These are phyloP conservation scores for Aspergillus sp. DNA, from an alignment of 2,329 filamentous ascomycete species.

Conservation along the genomic window DNA sequence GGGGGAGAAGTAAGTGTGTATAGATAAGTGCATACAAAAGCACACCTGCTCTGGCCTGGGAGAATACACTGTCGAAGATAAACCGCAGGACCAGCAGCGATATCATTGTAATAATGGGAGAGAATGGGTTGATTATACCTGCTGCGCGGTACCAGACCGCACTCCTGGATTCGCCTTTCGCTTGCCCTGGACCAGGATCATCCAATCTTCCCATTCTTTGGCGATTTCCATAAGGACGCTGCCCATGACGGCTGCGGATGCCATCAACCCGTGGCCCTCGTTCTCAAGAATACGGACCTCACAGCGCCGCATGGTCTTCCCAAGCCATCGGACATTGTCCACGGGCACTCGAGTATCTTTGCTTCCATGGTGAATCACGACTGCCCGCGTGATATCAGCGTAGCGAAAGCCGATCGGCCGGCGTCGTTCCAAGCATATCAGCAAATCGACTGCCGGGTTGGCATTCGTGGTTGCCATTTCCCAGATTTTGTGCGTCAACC, in stretches of 20 bases:
- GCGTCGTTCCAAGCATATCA: constrained; percentile 84
- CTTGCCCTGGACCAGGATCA: constrained; percentile 46
- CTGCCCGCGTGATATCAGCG: constrained; percentile 83
- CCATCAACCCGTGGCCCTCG: constrained; percentile 94
- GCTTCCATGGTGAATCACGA: constrained; percentile 90
- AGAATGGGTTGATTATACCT: not conserved
- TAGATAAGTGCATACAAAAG: not conserved
- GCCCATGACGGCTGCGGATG: constrained; percentile 85
- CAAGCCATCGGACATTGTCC: constrained; percentile 91
- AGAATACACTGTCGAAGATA: too few relatives aligned
- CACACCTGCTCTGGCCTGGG: not conserved
- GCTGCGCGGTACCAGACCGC: constrained; percentile 12
- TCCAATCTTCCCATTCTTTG: constrained; percentile 88
- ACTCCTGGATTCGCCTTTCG: constrained; percentile 24
- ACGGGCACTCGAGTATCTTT: constrained; percentile 86
- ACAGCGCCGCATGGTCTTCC: constrained; percentile 85
- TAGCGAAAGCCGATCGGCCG: constrained; percentile 94
- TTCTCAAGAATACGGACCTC: constrained; percentile 85
- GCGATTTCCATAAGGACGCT: constrained; percentile 90
- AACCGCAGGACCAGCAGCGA: constrained; percentile 14
- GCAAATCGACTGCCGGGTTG: constrained; percentile 85
- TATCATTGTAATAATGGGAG: not conserved
- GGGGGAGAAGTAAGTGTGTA: not conserved
- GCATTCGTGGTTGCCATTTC: constrained; percentile 81
- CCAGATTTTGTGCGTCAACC: constrained; percentile 91